These are phyloP conservation scores for Claviceps digitariae DNA, from an alignment of 2,329 filamentous ascomycete species.

Conservation along the genomic window DNA sequence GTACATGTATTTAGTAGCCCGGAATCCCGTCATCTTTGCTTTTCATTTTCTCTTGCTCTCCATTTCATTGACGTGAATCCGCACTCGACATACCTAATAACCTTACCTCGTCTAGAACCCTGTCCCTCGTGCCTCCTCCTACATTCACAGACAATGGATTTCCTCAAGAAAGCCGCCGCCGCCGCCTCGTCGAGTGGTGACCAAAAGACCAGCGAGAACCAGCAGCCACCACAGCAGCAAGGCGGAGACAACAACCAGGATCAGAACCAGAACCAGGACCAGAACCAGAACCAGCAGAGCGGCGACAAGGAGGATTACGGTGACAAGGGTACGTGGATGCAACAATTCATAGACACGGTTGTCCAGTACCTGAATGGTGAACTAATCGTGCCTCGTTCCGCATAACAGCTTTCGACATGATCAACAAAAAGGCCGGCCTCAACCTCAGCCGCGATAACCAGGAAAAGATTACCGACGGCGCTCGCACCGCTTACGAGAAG, in stretches of 20 bases:
- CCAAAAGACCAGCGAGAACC: neutral
- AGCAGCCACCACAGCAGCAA: slow-evolving; percentile 8
- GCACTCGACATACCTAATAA: neutral
- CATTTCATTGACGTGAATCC: neutral
- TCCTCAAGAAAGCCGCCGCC: slow-evolving; percentile 23
- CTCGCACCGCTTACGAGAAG: slow-evolving; percentile 22
- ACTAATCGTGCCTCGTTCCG: neutral
- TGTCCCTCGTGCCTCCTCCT: neutral
- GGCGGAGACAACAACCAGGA: slow-evolving; percentile 1
- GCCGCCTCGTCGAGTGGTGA: slow-evolving; percentile 6
- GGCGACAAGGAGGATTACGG: slow-evolving; percentile 17
- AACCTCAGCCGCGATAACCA: slow-evolving; percentile 19
- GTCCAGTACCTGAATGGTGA: too few species aligned
- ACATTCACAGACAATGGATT: slow-evolving; percentile 16
- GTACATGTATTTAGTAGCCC: neutral
- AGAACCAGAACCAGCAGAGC: slow-evolving; percentile 7
- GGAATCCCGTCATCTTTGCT: neutral
- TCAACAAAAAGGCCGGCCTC: slow-evolving; percentile 20
- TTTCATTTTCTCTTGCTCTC: neutral
- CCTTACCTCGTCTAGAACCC: neutral
- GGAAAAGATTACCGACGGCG: slow-evolving; percentile 26
- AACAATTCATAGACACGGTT: too few species aligned
- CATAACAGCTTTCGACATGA: slow-evolving; percentile 15
- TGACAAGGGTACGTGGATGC: slow-evolving; percentile 21
- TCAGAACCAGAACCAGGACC: slow-evolving; percentile 7